Base-by-base conservation (phyloP, 768 basidiomycete species). In the Obba rivulosa region DNA sequence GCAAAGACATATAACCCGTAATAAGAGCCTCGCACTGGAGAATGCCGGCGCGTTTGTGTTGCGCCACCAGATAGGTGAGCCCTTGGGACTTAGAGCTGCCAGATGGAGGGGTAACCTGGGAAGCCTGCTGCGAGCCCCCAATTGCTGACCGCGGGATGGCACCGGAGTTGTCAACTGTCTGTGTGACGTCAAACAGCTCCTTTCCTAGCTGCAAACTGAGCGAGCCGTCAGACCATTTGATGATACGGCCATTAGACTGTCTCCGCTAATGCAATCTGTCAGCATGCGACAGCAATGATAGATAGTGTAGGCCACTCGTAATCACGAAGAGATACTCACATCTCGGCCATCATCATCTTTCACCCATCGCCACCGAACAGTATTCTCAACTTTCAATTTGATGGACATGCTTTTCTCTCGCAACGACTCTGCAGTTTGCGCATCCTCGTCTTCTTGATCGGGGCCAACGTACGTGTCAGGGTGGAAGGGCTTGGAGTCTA, bases 151-250 rank as follows among this genome's bases (percentile, higher is more conserved):
- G 78, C 45, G 83, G 62, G 49, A 78, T 61, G 48, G 79, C 77
- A 37, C 80, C 87, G 17, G 90, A 88, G 16, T 78, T 85, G 60
- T 93, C 89, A 49, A 89, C 71, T 51, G 78, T 81, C 64, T 87
- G 80, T 44, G 78, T 82, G 43, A 98, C 82, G 69, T 97, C 93
- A 67, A 94, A 98, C 4, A 96, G 73, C 61, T 98, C 95, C 64
- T 89, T 87, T 37, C 96, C 96, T 47, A 99, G 71, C 54, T 89
- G 86, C 24, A 99, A 77, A 57, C 92, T 94, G 48, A 92, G 69
- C 13, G 87, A 79, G 14, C 95, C 95, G 63, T 99, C 96, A 5
- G 93, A 96, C 96, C 96, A 99, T 13, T 87, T 81, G 49, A 99
- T 81, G 34, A 97, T 72, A 24, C 93, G 85, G 53, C 87, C 82